A percentile compares a stretch with the other conserved stretches of the same genome.
These are phyloP conservation scores for Rubia tinctorum DNA, from an alignment of 305 asterid genomes.

Conservation along the genomic window DNA sequence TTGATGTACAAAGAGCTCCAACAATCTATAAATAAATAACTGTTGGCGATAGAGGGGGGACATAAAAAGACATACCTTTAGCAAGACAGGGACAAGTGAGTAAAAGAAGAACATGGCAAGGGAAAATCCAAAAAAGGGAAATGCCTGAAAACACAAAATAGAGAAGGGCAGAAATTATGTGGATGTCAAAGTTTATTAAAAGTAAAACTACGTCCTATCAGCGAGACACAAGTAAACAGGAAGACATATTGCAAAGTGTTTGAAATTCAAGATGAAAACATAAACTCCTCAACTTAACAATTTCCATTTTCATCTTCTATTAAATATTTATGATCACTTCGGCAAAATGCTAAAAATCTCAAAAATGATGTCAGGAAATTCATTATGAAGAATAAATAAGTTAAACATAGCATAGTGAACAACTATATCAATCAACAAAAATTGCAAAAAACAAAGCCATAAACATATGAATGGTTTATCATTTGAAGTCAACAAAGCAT, in stretches of 20 bases:
- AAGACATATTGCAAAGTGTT: background rate
- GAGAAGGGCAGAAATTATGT: constrained; percentile 10
- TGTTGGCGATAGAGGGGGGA: background rate
- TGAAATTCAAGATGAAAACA: too few relatives aligned
- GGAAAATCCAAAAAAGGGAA: constrained; percentile 91
- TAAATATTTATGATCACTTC: background rate
- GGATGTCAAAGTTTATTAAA: background rate
- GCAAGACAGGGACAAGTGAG: constrained; percentile 79
- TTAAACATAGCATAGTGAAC: background rate
- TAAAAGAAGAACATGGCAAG: constrained; percentile 90
- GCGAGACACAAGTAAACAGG: background rate
- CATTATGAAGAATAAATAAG: background rate
- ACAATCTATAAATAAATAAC: background rate
- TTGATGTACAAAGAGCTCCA: background rate
- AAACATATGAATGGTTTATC: background rate
- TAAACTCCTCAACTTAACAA: background rate
- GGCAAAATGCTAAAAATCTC: background rate
- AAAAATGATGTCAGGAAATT: background rate
- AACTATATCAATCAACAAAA: background rate
- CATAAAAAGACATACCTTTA: constrained; percentile 50
- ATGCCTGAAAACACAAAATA: constrained; percentile 44
- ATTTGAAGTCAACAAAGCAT: background rate
- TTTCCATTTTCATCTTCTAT: background rate
- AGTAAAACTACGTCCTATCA: background rate
- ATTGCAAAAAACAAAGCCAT: background rate